Conservation (phyloP, 768 basidiomycete species). For the Lactarius tabidus region DNA sequence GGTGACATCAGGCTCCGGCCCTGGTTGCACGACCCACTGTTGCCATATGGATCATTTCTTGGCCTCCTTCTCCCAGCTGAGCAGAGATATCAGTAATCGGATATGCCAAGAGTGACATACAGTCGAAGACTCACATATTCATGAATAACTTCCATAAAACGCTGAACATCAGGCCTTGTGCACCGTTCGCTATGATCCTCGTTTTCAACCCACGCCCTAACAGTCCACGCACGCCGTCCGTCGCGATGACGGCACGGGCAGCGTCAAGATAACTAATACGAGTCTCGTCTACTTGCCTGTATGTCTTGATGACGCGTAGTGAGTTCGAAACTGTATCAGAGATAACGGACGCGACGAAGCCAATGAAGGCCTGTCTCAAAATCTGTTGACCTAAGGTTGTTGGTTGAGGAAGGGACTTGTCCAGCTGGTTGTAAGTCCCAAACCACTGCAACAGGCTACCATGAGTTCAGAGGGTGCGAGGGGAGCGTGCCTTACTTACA, state of each 20-base stretch:
- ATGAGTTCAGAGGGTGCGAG: neutral
- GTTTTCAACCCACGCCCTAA: constrained; percentile 91
- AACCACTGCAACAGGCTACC: constrained; percentile 56
- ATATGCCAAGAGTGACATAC: neutral
- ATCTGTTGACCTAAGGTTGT: constrained; percentile 55
- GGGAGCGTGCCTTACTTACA: constrained; percentile 37
- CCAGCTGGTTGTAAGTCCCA: constrained; percentile 78
- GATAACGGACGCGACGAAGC: constrained; percentile 79
- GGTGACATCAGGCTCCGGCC: too few relatives aligned
- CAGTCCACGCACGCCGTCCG: constrained; percentile 74
- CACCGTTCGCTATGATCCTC: constrained; percentile 81
- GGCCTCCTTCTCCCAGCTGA: constrained; percentile 17
- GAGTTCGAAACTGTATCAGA: constrained; percentile 89
- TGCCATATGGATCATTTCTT: neutral
- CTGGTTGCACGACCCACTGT: too few relatives aligned
- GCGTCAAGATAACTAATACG: constrained; percentile 77
- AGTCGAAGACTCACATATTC: constrained; percentile 62
- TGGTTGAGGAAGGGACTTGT: constrained; percentile 54
- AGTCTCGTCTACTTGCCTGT: constrained; percentile 84
- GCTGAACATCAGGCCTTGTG: constrained; percentile 89
- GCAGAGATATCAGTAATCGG: neutral
- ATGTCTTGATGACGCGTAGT: constrained; percentile 91
- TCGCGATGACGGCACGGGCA: constrained; percentile 67
- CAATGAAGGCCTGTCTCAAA: constrained; percentile 81
- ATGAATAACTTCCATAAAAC: constrained; percentile 88